Conservation (phyloP, 306 rosid species). For the Benincasa hispida region DNA sequence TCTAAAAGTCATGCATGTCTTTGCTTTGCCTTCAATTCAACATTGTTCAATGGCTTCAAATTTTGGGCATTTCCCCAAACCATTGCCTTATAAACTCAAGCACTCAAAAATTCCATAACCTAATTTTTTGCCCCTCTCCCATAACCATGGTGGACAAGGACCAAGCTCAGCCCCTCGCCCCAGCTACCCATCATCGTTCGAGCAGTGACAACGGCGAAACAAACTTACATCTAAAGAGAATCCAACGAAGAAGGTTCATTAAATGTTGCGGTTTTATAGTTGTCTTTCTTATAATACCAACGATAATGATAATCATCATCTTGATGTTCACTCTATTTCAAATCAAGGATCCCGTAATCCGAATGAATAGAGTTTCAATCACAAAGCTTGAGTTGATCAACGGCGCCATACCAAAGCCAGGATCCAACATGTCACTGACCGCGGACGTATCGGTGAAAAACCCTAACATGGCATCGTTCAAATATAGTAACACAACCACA, state of each 20-base stretch:
- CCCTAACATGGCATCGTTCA: slow-evolving; percentile 44
- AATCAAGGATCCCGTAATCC: slow-evolving; percentile 37
- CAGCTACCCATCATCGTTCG: not conserved
- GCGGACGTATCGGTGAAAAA: slow-evolving; percentile 49
- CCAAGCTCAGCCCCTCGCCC: slow-evolving; percentile 38
- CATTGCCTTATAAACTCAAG: not conserved
- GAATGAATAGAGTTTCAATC: slow-evolving; percentile 30
- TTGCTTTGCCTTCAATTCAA: not conserved
- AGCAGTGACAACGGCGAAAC: slow-evolving; percentile 13
- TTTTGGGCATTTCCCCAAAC: not conserved
- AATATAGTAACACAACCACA: slow-evolving; percentile 47
- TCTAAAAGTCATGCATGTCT: not conserved
- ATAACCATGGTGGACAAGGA: slow-evolving; percentile 18
- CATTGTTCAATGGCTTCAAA: not conserved
- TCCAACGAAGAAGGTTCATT: slow-evolving; percentile 16
- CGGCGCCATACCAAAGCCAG: slow-evolving; percentile 17
- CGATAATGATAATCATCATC: slow-evolving; percentile 11
- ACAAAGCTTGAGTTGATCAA: slow-evolving; percentile 23
- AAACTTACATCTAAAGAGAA: not conserved
- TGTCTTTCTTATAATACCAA: slow-evolving; percentile 9
- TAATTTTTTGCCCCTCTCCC: not conserved
- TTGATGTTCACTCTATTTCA: slow-evolving; percentile 36
- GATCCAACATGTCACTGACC: slow-evolving; percentile 29
- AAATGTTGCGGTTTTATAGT: slow-evolving; percentile 22
- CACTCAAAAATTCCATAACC: not conserved